Evolutionary conservation across 1,284 basidiomycete species (phyloP).

Genomic region (Ustilago lituana): DNA sequence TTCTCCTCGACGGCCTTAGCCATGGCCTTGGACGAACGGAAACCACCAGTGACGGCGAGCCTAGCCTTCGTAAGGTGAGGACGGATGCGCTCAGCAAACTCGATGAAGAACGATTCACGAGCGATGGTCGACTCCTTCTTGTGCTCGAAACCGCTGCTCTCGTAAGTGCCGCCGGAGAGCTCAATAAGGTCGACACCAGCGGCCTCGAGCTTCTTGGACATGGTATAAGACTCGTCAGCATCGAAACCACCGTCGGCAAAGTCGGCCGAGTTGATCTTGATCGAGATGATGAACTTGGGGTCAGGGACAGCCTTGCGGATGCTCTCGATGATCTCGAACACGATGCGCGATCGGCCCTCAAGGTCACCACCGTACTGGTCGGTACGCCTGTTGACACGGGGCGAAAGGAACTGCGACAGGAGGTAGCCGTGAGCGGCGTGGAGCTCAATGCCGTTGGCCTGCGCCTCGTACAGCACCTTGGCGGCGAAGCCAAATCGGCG

Average conservation of each 20-base stretch:
- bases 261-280: constrained; percentile 87
- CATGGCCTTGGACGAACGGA: constrained; percentile 75
- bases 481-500: constrained; percentile 79
- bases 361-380: constrained; percentile 73
- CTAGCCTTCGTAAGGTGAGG: constrained; percentile 68
- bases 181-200: constrained; percentile 79
- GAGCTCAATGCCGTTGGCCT: constrained; percentile 88
- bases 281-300: constrained; percentile 76
- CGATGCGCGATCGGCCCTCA: constrained; percentile 69
- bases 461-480: constrained; percentile 74
- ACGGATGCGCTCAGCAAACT: constrained; percentile 67
- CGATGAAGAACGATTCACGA: constrained; percentile 70
- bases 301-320: constrained; percentile 74
- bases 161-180: constrained; percentile 86
- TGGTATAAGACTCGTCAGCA: constrained; percentile 73
- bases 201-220: constrained; percentile 69
- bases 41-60: constrained; percentile 82
- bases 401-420: constrained; percentile 83
- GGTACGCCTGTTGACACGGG: constrained; percentile 76
- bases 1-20: constrained; percentile 69
- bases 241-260: constrained; percentile 73
- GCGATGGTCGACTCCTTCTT: constrained; percentile 62
- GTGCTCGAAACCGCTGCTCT: constrained; percentile 74
- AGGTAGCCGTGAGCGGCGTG: constrained; percentile 90
- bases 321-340: constrained; percentile 75